Evolutionary conservation across 305 asterid species (phyloP), one percentile per base, ranked within the genome.

Genomic region (Fraxinus sp.): DNA sequence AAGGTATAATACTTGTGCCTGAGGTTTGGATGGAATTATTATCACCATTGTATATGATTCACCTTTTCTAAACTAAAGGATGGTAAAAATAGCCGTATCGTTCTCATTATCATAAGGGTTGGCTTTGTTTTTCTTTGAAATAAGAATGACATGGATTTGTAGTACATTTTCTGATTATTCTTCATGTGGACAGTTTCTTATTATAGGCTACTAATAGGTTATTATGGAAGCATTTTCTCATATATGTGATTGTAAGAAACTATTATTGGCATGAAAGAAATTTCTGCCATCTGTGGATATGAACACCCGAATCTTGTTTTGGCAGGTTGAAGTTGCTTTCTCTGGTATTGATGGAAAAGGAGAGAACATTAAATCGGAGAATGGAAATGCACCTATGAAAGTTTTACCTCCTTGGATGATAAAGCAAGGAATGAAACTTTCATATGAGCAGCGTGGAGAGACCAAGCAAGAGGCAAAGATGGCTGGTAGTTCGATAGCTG

Each of bases 401-500:
- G 91, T 92, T 43, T 91, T 94, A 88, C 99, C 99, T 83, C 97
- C 98, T 32, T 96, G 98, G 99, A 94, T 96, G 99, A 91, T 96
- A 80, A 93, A 77, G 88, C 87, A 91, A 85, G 98, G 98, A 79
- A 96, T 96, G 99, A 91, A 88, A 80, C 97, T 93, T 82, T 89
- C 98, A 14, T 89, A 84, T 79, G 98, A 94, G 92, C 99, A 94
- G 83, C 96, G 93, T 8, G 99, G 99, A 77, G 93, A 90, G 86
- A 80, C 88, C 75, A 90, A 91, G 90, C 89, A 84, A 77, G 90
- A 90, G 86, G 78, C 80, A 81, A 87, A 85, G 80, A 78, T 82
- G 88, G 87, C 79, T 81, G 92, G 83, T 83, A 64, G 87, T 77
- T 85, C 84, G 77, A 82, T 77, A 55, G 72, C 89, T 28, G 71